Conservation (phyloP, 2,329 filamentous ascomycete genomes). For the Aspergillus fructus region DNA sequence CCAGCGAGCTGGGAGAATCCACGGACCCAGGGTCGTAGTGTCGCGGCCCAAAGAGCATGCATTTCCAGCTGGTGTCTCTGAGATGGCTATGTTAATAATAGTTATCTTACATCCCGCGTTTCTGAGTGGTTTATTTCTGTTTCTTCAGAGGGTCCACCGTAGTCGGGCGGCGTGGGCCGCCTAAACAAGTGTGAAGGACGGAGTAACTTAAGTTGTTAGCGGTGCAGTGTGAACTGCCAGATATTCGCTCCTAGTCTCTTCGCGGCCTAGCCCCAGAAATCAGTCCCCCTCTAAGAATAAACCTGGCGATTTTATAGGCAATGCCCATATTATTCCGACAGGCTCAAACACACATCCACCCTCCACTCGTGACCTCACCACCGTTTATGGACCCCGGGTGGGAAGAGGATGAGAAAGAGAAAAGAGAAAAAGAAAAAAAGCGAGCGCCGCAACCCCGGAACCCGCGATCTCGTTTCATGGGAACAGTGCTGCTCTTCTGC, state of each 20-base stretch:
- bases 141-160: conserved; percentile 20
- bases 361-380: conserved; percentile 8
- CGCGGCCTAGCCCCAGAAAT: not conserved
- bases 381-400: not conserved
- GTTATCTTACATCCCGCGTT: not conserved
- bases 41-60: conserved; percentile 1
- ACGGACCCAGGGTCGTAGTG: not conserved
- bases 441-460: not conserved
- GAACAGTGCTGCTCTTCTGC: conserved; percentile 1
- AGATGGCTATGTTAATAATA: conserved; percentile 6
- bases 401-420: not conserved
- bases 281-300: conserved; percentile 7
- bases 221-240: conserved; percentile 2
- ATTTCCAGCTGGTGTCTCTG: not conserved
- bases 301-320: not conserved
- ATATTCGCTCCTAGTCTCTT: conserved; percentile 4
- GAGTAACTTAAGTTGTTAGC: conserved; percentile 7
- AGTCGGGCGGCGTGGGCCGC: conserved; percentile 21
- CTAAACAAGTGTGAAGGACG: conserved; percentile 10
- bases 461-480: not conserved
- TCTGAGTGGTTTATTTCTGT: conserved; percentile 7
- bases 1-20: not conserved
- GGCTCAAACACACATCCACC: not conserved
- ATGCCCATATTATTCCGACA: conserved; percentile 1
- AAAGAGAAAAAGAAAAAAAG: not conserved